Percentiles rank a stretch among this genome's conserved stretches.
Evolutionary conservation across 1,284 basidiomycete species (phyloP).

Genomic region (Apiotrichum sp.): DNA sequence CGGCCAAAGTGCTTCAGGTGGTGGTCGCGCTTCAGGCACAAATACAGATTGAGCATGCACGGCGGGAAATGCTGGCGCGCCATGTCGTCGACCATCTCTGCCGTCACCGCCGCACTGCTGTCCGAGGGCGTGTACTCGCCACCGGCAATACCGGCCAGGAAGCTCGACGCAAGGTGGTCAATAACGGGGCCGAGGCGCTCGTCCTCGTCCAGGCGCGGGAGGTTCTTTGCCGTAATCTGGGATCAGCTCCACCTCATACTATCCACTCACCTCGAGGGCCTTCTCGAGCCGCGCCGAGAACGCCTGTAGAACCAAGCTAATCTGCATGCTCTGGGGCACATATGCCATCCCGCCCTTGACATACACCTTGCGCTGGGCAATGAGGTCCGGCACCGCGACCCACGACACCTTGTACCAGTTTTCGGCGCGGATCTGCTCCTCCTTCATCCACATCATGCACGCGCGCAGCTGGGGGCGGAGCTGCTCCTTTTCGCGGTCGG

Average conservation of each 20-base stretch:
- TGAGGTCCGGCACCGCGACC: conserved; percentile 88
- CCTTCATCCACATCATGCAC: conserved; percentile 35
- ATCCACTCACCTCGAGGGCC: conserved; percentile 64
- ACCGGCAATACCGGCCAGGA: conserved; percentile 72
- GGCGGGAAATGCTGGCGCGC: conserved; percentile 86
- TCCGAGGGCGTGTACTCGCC: conserved; percentile 44
- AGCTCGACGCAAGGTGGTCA: conserved; percentile 87
- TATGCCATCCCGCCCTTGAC: conserved; percentile 81
- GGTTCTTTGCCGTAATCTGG: conserved; percentile 75
- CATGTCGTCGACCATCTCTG: conserved; percentile 88
- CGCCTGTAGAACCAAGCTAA: conserved; percentile 82
- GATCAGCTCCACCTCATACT: not conserved
- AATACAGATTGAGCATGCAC: conserved; percentile 91
- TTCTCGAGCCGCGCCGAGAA: conserved; percentile 71
- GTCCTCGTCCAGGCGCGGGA: conserved; percentile 95
- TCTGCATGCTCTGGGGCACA: conserved; percentile 73
- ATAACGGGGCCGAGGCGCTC: conserved; percentile 85
- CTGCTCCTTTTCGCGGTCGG: not conserved
- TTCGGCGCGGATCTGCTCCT: conserved; percentile 51
- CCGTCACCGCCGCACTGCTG: conserved; percentile 61
- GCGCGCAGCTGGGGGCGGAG: conserved; percentile 38
- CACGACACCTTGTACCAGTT: conserved; percentile 54
- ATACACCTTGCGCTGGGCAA: conserved; percentile 76
- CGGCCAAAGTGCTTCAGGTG: conserved; percentile 92
- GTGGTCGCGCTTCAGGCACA: conserved; percentile 65